Base-by-base conservation (phyloP, 768 basidiomycete species). In the Boletus coccyginus region DNA sequence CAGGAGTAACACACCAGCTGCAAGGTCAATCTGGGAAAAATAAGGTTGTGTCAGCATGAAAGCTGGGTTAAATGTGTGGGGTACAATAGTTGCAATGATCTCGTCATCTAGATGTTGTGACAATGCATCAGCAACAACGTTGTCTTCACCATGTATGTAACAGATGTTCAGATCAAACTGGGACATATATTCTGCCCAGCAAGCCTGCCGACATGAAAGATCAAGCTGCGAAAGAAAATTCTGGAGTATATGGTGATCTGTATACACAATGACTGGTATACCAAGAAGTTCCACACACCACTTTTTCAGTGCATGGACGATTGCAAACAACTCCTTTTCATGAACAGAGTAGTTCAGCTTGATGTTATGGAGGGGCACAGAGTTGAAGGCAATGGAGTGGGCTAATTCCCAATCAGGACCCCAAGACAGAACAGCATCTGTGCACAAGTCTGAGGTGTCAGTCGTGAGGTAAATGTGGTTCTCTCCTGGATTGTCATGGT, bases 171-270 rank as follows among this genome's bases (percentile, higher is more conserved):
- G n/a, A 38, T 79, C 70, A 53, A 77, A 81, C 17, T 73, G 61
- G 0, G 60, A 52, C 1, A 82, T 55, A 19, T 73, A 71, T 8
- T 53, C 79, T 70, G 5, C 74, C 80, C 79, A 80, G 0, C 71
- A 58, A 0, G 69, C 69, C 35, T 78, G 63, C 0, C 42, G 7
- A 0, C 19, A 35, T 0, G 57, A 61, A 0, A 64, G 24, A 6
- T 54, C 46, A 0, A 8, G 3, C 33, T 64, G 56, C 0, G 42
- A 31, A 0, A 6, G 0, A 24, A 58, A 63, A 7, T 56, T 54
- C 12, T 54, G 50, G 0, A 73, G 52, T 0, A 70, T 70, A 0
- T 54, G 46, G 39, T 75, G 74, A 38, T 74, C 72, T 9, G 70
- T 71, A 40, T 52, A 70, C 0, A 75, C 62, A 0, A 31, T 8